Percentiles rank a stretch among this genome's conserved stretches.
Evolutionary conservation across 345 rosid genomes (phyloP).

Genomic region (Kernera saxatilis): DNA sequence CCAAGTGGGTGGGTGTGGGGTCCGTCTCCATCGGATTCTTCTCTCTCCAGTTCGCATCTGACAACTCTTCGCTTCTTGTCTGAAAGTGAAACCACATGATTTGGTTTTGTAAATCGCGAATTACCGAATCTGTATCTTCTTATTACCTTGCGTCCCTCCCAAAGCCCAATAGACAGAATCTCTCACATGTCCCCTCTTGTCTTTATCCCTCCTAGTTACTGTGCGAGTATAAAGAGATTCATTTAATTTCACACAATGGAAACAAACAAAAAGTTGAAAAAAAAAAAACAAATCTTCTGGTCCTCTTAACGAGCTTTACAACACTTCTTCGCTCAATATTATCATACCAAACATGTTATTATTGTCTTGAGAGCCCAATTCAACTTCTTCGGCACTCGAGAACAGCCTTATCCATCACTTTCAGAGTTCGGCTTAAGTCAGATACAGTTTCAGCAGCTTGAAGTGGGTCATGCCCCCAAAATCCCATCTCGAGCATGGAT

Average conservation of each 20-base stretch:
- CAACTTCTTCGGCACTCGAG: no score
- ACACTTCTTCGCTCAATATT: no score
- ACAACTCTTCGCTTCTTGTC: conserved; percentile 21
- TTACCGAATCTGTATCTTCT: not conserved
- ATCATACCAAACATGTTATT: no score
- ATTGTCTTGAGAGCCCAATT: no score
- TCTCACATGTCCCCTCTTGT: not conserved
- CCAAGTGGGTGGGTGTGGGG: conserved; percentile 11
- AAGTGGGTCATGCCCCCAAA: no score
- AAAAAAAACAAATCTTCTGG: no score
- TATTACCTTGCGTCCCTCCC: not conserved
- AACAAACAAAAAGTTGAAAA: not conserved
- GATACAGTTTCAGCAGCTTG: no score
- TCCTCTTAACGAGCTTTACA: no score
- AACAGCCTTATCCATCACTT: no score
- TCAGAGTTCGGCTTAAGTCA: no score
- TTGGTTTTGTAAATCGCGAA: not conserved
- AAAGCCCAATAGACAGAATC: conserved; percentile 11
- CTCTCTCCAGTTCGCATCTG: not conserved
- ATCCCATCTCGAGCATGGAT: no score
- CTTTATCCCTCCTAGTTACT: not conserved
- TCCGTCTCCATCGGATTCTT: conserved; percentile 10
- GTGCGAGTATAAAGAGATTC: not conserved
- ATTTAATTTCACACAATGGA: not conserved
- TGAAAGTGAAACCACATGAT: conserved; percentile 19